These are phyloP conservation scores for Dunaliella primolecta DNA, from an alignment of 139 green algal species.

Conservation along the genomic window DNA sequence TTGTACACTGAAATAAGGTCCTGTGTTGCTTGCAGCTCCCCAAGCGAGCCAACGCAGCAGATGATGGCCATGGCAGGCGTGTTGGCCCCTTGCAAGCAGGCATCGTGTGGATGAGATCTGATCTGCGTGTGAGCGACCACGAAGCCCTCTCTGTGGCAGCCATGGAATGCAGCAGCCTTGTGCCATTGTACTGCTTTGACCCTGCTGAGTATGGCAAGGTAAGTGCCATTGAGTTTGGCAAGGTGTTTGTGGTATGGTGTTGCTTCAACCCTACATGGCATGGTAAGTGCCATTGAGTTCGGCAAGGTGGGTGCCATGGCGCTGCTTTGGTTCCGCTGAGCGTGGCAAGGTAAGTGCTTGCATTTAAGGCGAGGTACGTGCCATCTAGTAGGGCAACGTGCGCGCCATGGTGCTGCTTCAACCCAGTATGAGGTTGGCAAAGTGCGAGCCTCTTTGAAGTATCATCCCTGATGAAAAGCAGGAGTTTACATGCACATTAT, in stretches of 20 bases:
- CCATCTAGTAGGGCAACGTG: too few species aligned
- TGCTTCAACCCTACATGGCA: slow-evolving; percentile 63
- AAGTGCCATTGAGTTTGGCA: too few species aligned
- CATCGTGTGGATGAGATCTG: slow-evolving; percentile 53
- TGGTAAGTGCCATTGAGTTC: too few species aligned
- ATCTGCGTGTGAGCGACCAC: slow-evolving; percentile 69
- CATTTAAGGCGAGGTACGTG: too few species aligned
- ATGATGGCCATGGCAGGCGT: background rate
- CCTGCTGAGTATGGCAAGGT: slow-evolving; percentile 61
- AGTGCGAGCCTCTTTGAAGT: too few species aligned
- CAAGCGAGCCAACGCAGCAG: slow-evolving; percentile 11
- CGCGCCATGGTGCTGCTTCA: too few species aligned
- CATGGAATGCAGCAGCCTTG: slow-evolving; percentile 26
- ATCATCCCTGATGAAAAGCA: too few species aligned
- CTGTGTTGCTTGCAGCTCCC: background rate
- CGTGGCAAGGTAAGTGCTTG: slow-evolving; percentile 49
- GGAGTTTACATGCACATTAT: too few species aligned
- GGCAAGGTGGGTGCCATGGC: slow-evolving; percentile 61
- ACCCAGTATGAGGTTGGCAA: too few species aligned
- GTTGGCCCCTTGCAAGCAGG: slow-evolving; percentile 9
- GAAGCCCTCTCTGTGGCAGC: slow-evolving; percentile 41
- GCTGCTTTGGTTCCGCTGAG: slow-evolving; percentile 61
- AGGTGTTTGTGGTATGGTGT: slow-evolving; percentile 58
- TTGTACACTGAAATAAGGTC: too few species aligned
- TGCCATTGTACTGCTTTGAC: slow-evolving; percentile 66